Evolutionary conservation across 139 green algal genomes (phyloP).

Genomic region (Bryopsis sp.): DNA sequence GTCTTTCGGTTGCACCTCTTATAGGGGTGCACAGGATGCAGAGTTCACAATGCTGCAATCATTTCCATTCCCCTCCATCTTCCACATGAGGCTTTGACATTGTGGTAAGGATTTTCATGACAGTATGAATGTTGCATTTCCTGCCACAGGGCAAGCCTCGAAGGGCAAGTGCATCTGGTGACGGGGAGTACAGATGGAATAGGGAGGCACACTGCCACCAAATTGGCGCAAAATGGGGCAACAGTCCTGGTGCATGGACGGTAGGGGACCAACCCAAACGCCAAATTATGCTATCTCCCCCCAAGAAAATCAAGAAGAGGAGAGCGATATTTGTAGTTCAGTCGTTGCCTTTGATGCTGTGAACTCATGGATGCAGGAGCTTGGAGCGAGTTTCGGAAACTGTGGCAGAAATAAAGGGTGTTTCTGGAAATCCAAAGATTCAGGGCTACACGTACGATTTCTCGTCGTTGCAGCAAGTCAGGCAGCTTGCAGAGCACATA

Average conservation of each 20-base stretch:
- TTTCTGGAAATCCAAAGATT: constrained; percentile 11
- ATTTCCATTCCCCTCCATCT: too few species aligned
- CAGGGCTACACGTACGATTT: constrained; percentile 32
- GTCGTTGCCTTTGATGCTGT: background rate
- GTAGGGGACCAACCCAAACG: constrained; percentile 19
- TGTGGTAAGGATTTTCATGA: too few species aligned
- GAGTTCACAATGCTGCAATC: too few species aligned
- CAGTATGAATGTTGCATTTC: too few species aligned
- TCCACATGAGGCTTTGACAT: too few species aligned
- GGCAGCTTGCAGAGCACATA: constrained; percentile 31
- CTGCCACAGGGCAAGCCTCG: too few species aligned
- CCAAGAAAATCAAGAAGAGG: too few species aligned
- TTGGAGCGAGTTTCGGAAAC: background rate
- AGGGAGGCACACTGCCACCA: constrained; percentile 46
- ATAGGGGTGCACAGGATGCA: too few species aligned
- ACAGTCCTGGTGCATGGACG: constrained; percentile 56
- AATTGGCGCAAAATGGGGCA: constrained; percentile 31
- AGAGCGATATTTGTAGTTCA: too few species aligned
- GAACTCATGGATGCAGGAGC: background rate
- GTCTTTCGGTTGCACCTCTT: too few species aligned
- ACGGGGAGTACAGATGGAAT: constrained; percentile 62
- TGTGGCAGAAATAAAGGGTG: background rate
- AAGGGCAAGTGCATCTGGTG: constrained; percentile 34
- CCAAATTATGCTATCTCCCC: too few species aligned
- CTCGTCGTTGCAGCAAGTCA: constrained; percentile 27